These are phyloP conservation scores for Suillus cothurnatus DNA, from an alignment of 768 basidiomycete species.

Conservation along the genomic window DNA sequence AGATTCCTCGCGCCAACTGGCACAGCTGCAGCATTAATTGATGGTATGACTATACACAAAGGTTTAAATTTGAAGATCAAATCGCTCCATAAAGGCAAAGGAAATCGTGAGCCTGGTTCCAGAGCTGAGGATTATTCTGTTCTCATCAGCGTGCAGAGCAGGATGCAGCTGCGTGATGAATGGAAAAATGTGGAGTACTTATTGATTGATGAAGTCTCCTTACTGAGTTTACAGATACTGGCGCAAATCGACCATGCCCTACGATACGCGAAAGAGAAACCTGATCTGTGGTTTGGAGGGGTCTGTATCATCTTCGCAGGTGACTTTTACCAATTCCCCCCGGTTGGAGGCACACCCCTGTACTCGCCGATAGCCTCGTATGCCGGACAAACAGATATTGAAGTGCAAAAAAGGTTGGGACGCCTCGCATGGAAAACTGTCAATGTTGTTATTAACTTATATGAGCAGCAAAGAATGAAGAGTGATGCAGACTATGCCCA, in stretches of 20 bases:
- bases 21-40: conserved; percentile 30
- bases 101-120: conserved; percentile 16
- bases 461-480: conserved; percentile 28
- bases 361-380: conserved; percentile 24
- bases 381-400: neutral
- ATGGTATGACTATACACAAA: conserved; percentile 32
- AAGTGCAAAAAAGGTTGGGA: neutral
- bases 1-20: conserved; percentile 34
- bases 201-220: conserved; percentile 34
- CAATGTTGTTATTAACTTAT: conserved; percentile 12
- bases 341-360: conserved; percentile 29
- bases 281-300: conserved; percentile 32
- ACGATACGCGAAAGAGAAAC: conserved; percentile 25
- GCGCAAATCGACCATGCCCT: conserved; percentile 32
- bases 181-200: conserved; percentile 29
- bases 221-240: conserved; percentile 26
- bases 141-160: conserved; percentile 18
- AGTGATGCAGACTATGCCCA: conserved; percentile 4
- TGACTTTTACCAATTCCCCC: conserved; percentile 37
- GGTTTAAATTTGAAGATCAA: conserved; percentile 25
- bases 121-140: conserved; percentile 15
- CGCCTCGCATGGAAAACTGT: conserved; percentile 20
- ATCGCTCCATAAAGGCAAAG: conserved; percentile 18
- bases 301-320: conserved; percentile 34
- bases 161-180: conserved; percentile 20